phyloP scores from a whole-genome alignment of 768 basidiomycete genomes.

The Lentinus tigrinus region DNA sequence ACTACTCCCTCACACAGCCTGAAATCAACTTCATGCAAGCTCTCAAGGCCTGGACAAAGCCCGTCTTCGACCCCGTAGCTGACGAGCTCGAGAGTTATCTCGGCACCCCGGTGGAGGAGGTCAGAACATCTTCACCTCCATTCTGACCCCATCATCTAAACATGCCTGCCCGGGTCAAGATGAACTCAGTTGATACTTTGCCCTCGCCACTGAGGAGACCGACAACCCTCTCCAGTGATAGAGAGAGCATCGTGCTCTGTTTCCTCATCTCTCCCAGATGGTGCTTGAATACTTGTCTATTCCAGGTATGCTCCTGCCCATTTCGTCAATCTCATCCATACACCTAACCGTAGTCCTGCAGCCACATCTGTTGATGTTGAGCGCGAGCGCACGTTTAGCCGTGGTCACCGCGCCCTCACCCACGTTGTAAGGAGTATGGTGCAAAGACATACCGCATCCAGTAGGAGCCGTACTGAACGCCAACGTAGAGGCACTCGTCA shows the following conservation, averaged over 20 bases:
- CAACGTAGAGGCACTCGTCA: too few species aligned
- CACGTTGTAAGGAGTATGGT: neutral
- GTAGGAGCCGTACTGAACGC: too few species aligned
- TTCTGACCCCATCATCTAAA: too few species aligned
- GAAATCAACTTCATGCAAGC: constrained; percentile 31
- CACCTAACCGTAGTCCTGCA: neutral
- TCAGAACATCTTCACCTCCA: too few species aligned
- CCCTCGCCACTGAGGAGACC: constrained; percentile 18
- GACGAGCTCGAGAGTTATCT: constrained; percentile 32
- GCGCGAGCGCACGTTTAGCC: constrained; percentile 9
- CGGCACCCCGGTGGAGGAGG: too few species aligned
- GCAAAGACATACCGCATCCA: too few species aligned
- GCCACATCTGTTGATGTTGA: constrained; percentile 14
- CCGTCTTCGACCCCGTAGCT: constrained; percentile 6
- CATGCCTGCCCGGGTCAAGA: too few species aligned
- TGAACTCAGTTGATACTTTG: too few species aligned
- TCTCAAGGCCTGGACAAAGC: constrained; percentile 16
- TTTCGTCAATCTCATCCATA: neutral
- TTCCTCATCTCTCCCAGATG: constrained; percentile 23
- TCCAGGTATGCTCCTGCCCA: neutral
- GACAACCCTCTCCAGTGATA: constrained; percentile 33
- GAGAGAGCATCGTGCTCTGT: constrained; percentile 20
- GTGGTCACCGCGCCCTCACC: neutral
- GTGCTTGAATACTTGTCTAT: neutral
- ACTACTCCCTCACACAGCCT: neutral